These are phyloP conservation scores for Alternaria sp. DNA, from an alignment of 2,329 filamentous ascomycete genomes.

Conservation along the genomic window DNA sequence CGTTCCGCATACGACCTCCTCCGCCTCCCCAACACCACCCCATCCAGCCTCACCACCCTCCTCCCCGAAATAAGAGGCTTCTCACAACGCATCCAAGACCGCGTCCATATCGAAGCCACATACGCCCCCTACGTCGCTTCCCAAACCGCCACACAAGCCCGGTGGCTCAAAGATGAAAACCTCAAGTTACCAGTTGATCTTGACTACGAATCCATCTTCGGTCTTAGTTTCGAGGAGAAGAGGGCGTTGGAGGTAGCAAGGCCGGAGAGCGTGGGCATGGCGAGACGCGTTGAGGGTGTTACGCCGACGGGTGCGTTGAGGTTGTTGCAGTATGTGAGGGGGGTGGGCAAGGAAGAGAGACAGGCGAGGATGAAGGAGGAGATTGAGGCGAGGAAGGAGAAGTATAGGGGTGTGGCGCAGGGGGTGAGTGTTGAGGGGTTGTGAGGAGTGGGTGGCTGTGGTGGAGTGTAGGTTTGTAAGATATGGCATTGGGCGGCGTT, in stretches of 20 bases:
- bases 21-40: conserved; percentile 62
- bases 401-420: conserved; percentile 20
- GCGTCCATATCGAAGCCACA: conserved; percentile 79
- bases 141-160: conserved; percentile 70
- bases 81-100: conserved; percentile 64
- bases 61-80: conserved; percentile 65
- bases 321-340: conserved; percentile 68
- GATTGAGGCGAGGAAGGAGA: conserved; percentile 38
- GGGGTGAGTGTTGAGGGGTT: conserved; percentile 11
- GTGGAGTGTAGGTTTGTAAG: background rate
- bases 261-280: conserved; percentile 88
- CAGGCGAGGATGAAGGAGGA: conserved; percentile 37
- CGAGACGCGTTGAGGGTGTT: conserved; percentile 82
- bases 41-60: conserved; percentile 62
- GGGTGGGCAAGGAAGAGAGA: conserved; percentile 43
- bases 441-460: background rate
- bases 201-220: conserved; percentile 75
- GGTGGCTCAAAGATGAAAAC: conserved; percentile 77
- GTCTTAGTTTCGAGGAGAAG: conserved; percentile 81
- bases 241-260: conserved; percentile 70
- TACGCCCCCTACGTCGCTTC: conserved; percentile 86
- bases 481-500: background rate
- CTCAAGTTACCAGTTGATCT: conserved; percentile 74
- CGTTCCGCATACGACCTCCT: conserved; percentile 82
- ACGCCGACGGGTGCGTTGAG: conserved; percentile 59